Base-by-base conservation (phyloP, 441 rosid genomes). In the Jatropha podagrica region DNA sequence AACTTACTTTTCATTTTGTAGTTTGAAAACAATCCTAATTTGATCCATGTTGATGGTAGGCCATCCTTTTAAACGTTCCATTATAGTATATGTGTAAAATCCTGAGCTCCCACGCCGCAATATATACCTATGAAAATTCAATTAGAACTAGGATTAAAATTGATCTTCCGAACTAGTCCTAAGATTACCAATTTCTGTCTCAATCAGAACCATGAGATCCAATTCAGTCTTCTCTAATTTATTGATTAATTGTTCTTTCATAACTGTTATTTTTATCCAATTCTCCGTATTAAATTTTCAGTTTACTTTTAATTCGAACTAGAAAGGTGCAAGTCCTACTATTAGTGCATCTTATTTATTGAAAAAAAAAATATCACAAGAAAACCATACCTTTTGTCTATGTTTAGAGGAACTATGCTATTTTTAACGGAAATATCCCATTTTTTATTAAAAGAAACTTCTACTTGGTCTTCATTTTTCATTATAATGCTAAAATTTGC, bases 351-450 rank as follows among this genome's bases (percentile, higher is more conserved):
- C 14, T 27, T 15, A 26, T 26, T 23, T 26, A 1, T 46, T 46
- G 8, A 32, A 7, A 12, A 49, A 1, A 49, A 49, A 13, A 5
- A 4, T 17, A 2, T 13, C 5, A 27, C 12, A 10, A 1, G 23
- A 27, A 8, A 10, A 32, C 14, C 51, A 13, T 56, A 91, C 96
- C 95, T 91, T 84, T 85, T 90, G 78, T 91, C 97, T 15, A 93
- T 79, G 67, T 88, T 88, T 63, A 93, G 72, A 4, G 96, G 97
- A 58, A 82, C 85, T n/a, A 38, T 37, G 12, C 66, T 37, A 37
- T 65, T 69, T 15, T 69, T 71, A 3, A 54, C 63, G 6, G 83
- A 38, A n/a, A 54, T 46, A 27, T 58, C 70, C 95, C 96, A 91
- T 49, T 41, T 74, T 71, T 77, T 82, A 1, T 79, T 77, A 76